A percentile compares a stretch with the other conserved stretches of the same genome.
Conservation (phyloP, 2,329 filamentous ascomycete genomes). For the Fonsecaea nubica region DNA sequence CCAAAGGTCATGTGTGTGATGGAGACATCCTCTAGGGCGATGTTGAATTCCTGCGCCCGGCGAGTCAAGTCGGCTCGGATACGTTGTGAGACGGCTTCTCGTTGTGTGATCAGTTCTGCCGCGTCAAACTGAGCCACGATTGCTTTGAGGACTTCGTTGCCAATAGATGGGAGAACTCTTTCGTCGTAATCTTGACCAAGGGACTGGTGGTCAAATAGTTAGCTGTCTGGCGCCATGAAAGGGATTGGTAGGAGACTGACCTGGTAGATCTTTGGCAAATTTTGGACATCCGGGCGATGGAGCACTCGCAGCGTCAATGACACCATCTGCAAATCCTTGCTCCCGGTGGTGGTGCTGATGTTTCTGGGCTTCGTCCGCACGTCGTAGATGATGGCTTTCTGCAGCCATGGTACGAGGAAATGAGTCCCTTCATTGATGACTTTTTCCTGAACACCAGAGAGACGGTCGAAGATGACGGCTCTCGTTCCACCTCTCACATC, state of each 20-base stretch:
- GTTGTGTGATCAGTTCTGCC: slow-evolving; percentile 97
- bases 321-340: slow-evolving; percentile 99
- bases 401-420: slow-evolving; percentile 94
- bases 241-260: slow-evolving; percentile 59
- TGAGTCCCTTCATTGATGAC: slow-evolving; percentile 97
- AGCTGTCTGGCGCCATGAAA: slow-evolving; percentile 6
- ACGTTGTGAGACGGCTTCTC: slow-evolving; percentile 93
- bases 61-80: slow-evolving; percentile 91
- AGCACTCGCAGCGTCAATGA: slow-evolving; percentile 95
- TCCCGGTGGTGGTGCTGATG: slow-evolving; percentile 95
- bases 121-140: slow-evolving; percentile 99
- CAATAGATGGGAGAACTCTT: slow-evolving; percentile 95
- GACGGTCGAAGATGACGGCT: slow-evolving; percentile 96
- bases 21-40: slow-evolving; percentile 96
- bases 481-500: slow-evolving; percentile 94
- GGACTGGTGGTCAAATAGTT: slow-evolving; percentile 64
- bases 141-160: slow-evolving; percentile 98
- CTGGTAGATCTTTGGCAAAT: slow-evolving; percentile 97
- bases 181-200: slow-evolving; percentile 99
- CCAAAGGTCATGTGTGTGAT: slow-evolving; percentile 99
- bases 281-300: slow-evolving; percentile 90
- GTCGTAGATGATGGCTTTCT: slow-evolving; percentile 93
- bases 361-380: slow-evolving; percentile 97
- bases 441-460: slow-evolving; percentile 88
- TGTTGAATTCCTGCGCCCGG: slow-evolving; percentile 97